Percentiles rank a stretch among this genome's conserved stretches.
These are phyloP conservation scores for Xerocomellus dryophilus DNA, from an alignment of 768 basidiomycete genomes.

Conservation along the genomic window DNA sequence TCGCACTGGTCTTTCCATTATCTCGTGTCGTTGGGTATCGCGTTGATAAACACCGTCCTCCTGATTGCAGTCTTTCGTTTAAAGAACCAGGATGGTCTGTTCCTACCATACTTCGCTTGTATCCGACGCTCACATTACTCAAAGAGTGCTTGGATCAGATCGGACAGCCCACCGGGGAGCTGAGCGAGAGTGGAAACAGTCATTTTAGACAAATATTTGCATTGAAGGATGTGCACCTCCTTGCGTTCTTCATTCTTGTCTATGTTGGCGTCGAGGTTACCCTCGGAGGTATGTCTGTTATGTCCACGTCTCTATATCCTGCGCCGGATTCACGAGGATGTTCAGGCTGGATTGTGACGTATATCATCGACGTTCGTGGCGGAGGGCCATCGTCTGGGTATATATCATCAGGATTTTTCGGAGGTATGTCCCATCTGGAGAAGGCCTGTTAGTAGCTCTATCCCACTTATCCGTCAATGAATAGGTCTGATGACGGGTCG, in stretches of 20 bases:
- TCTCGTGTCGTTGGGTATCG: constrained; percentile 65
- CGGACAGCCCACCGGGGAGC: constrained; percentile 45
- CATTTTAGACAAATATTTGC: constrained; percentile 51
- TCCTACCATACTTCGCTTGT: not conserved
- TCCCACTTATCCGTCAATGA: not conserved
- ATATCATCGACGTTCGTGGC: constrained; percentile 40
- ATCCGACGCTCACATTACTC: not conserved
- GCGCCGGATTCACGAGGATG: not conserved
- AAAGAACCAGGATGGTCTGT: constrained; percentile 66
- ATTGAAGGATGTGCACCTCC: constrained; percentile 53
- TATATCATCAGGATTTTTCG: constrained; percentile 44
- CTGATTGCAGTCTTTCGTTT: constrained; percentile 61
- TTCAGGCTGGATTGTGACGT: constrained; percentile 71
- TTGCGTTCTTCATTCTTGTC: constrained; percentile 62
- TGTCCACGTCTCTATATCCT: too few relatives aligned
- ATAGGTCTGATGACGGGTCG: constrained; percentile 57
- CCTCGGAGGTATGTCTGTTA: constrained; percentile 36
- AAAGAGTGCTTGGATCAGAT: constrained; percentile 54
- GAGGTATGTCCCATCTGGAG: constrained; percentile 36
- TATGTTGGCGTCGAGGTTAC: constrained; percentile 70
- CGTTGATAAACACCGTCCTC: constrained; percentile 50
- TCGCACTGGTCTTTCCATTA: constrained; percentile 77
- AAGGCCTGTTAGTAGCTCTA: not conserved
- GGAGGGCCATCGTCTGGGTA: constrained; percentile 38
- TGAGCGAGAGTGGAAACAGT: constrained; percentile 32